Evolutionary conservation across 2,329 filamentous ascomycete genomes (phyloP), one percentile per base, ranked within the genome.

Genomic region (Colletotrichum gloeosporioides): DNA sequence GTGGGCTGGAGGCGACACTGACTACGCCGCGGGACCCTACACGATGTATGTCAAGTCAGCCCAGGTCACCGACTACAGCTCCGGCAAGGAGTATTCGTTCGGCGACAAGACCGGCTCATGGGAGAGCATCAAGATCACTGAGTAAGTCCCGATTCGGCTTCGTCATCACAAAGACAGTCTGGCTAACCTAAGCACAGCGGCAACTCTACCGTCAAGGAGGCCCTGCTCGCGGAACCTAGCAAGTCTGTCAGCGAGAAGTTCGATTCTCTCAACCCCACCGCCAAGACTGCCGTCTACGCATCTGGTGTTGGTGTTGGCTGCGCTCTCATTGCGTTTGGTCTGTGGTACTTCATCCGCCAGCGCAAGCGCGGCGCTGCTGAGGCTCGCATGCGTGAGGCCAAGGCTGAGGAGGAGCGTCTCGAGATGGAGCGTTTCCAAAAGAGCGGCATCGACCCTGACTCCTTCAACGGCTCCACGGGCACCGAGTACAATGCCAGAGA

Each of bases 21-120:
- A 95, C 82, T 96, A 93, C 83, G 82, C 83, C 66, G 81, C 90
- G 31, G 93, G 88, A 0, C 95, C 95, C 1, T 96, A 91, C 86
- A 92, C 89, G 80, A 96, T 96, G 94, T 92, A 91, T 76, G 90
- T 96, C 78, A 91, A 94, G 87, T 91, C 88, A 34, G 87, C 87
- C 15, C 82, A 82, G 22, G 83, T 92, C 3, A 85, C 92, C 70
- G 91, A 93, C 79, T 91, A 90, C 85, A 91, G 90, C 81, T 90
- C 88, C 66, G 91, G 92, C 63, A 91, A 91, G 79, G 90, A 91
- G 79, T 96, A 96, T 82, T 84, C 89, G 62, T 96, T 91, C 80
- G 87, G 88, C 31, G 93, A 94, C 81, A 86, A 86, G 53, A 87
- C 88, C 1, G 94, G 94, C 68, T 86, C 85, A 69, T 94, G 88